Conservation (phyloP, 345 rosid species). For the Eucalyptus curtisii region DNA sequence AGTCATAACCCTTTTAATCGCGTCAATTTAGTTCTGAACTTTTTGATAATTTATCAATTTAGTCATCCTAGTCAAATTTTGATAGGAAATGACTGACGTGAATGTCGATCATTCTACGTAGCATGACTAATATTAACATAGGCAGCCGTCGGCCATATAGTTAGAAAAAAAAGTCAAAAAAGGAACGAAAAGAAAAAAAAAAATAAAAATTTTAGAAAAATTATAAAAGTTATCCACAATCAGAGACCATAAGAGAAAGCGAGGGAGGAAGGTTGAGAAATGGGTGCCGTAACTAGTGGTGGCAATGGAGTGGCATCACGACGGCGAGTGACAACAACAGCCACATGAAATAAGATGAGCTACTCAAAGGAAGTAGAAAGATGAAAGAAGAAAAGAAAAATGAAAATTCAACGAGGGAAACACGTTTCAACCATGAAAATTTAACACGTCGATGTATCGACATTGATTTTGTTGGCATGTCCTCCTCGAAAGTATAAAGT, state of each 20-base stretch:
- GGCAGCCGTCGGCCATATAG: rapidly evolving
- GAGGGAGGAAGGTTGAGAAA: neutral
- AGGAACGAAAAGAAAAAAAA: neutral
- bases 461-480: neutral
- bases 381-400: neutral
- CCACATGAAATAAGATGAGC: neutral
- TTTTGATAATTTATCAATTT: neutral
- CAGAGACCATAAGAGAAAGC: neutral
- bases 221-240: neutral
- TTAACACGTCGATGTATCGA: neutral
- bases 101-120: rapidly evolving
- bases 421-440: neutral
- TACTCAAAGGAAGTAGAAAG: neutral
- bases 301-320: neutral
- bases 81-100: rapidly evolving
- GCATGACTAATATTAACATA: rapidly evolving
- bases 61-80: neutral
- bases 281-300: neutral
- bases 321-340: neutral
- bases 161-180: neutral
- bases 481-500: neutral
- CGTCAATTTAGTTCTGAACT: rapidly evolving
- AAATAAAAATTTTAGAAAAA: neutral
- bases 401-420: neutral
- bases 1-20: rapidly evolving